Evolutionary conservation across 768 basidiomycete species (phyloP), one percentile per base, ranked within the genome.

Genomic region (Boletus patriciae): DNA sequence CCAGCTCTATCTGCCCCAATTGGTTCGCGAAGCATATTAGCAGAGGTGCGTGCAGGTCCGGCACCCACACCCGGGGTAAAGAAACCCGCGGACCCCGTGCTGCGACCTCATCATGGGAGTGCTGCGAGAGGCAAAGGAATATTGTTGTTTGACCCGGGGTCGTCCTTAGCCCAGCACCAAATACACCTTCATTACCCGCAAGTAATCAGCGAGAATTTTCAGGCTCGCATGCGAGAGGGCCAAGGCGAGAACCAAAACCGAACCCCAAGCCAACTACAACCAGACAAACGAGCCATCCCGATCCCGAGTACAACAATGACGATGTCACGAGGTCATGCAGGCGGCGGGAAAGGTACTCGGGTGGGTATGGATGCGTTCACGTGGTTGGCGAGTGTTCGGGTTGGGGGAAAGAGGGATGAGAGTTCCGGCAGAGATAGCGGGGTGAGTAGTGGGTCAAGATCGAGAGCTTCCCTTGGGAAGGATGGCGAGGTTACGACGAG

Each of bases 371-470:
- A 91, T 44, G 77, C 84, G 6, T 74, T 88, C 40, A 78, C 82
- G 3, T 93, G 92, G 91, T 66, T 92, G 50, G 80, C 85, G 15
- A 88, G 79, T 59, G 85, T 92, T 48, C 87, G 84, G 59, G 84
- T 88, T n/a, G 80, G 82, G 9, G 76, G 76, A 40, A 70, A 69
- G 61, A 70, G 82, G 50, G 82, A 83, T 9, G 82, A 81, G 48
- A 87, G 83, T 58, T 80, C 81, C 6, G 80, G 84, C 16, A 76
- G 76, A 4, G 78, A 78, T 13, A 84, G 83, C 56, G 78, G 76
- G 6, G 73, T 80, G 41, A 78, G 77, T 19, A 70, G 68, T 33
- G 67, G 47, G 4, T 83, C 80, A 36, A 71, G 72, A 62, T 80
- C 83, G 40, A 70, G 80, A 58, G 60, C 67, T 33, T 67, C 70